Evolutionary conservation across 83 land plant species (phyloP).

Genomic region (Diphasiastrum complanatum): DNA sequence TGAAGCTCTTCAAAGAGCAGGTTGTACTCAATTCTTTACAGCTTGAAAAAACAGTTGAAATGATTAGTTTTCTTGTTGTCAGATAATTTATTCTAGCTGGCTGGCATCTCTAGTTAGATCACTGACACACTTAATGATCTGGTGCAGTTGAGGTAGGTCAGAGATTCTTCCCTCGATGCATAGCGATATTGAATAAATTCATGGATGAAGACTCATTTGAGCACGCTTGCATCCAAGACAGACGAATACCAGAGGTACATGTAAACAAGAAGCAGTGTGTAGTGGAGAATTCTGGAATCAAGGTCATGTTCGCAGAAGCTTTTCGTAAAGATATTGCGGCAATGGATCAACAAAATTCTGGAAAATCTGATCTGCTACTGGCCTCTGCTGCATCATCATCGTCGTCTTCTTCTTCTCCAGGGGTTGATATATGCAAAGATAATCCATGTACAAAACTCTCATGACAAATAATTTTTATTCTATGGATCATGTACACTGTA

Average conservation of each 20-base stretch:
- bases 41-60: background rate
- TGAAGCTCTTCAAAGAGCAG: constrained; percentile 21
- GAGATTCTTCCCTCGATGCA: constrained; percentile 60
- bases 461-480: too few relatives aligned
- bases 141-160: constrained; percentile 61
- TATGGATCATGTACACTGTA: too few relatives aligned
- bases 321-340: constrained; percentile 52
- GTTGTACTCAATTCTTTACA: background rate
- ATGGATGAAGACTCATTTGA: constrained; percentile 47
- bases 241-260: constrained; percentile 50
- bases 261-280: constrained; percentile 38
- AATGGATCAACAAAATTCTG: background rate
- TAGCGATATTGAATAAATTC: constrained; percentile 56
- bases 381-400: too few relatives aligned
- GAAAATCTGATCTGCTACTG: background rate
- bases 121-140: background rate
- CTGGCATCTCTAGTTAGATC: background rate
- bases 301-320: constrained; percentile 46
- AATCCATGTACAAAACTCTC: too few relatives aligned
- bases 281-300: constrained; percentile 50
- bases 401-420: too few relatives aligned
- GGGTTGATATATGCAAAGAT: too few relatives aligned
- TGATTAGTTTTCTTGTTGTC: background rate
- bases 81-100: background rate
- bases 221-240: constrained; percentile 5